Evolutionary conservation across 495 filamentous ascomycete species (phyloP), one percentile per base, ranked within the genome.

Genomic region (Aspergillus biplanus): DNA sequence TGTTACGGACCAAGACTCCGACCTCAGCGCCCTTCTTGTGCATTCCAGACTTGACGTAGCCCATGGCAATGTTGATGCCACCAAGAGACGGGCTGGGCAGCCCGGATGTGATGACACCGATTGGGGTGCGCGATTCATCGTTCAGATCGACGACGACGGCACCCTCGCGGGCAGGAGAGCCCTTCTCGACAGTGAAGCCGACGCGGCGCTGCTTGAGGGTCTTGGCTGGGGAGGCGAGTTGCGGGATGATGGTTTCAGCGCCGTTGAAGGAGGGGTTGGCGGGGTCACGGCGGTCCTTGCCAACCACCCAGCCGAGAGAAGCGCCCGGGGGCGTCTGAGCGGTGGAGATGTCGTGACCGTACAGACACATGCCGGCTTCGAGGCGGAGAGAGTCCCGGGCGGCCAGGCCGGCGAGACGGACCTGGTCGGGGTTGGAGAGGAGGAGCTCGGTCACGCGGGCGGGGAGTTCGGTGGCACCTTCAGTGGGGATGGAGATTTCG

Each of bases 361-460:
- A 98, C 31, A 98, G 85, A 76, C 92, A 98, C 93, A 99, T 94
- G 54, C 95, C 95, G 0, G 96, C 95, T 76, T 99, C 95, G 8
- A 99, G 86, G 16, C 95, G 87, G 63, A 99, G 85, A 66, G 89
- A 95, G 75, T 99, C 96, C 60, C 95, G 85, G 6, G 95, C 92
- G 5, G 92, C 95, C 1, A 99, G 83, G 12, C 95, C 95, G 27
- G 93, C 92, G 7, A 97, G 79, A 61, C 88, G 89, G 15, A 96
- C 75, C 60, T 81, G 80, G 49, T 90, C 87, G 16, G 80, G 78
- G 59, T 81, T 77, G 15, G 82, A 65, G 13, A 99, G 83, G 39
- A 99, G 81, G 39, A 86, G 77, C 69, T 90, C 79, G 15, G 83
- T 79, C 52, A 89, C 78, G 12, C 77, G 72, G 21, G 69, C 52